A percentile compares a stretch with the other conserved stretches of the same genome.
phyloP scores from a whole-genome alignment of 192 early-diverging fungal species.

The Tieghemiomyces parasiticus region DNA sequence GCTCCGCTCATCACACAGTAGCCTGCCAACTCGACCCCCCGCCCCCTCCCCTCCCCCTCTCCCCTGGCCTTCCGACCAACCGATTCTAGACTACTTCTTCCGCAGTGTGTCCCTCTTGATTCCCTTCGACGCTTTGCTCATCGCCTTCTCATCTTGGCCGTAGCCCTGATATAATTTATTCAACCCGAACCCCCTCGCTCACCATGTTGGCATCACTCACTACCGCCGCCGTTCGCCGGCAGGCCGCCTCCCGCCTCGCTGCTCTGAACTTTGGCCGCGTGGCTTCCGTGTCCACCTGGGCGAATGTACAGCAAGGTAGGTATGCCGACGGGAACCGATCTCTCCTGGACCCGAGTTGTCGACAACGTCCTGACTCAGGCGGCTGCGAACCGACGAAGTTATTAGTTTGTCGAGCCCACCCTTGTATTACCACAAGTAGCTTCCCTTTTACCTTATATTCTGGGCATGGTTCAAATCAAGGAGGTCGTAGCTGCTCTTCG shows the following conservation, averaged over 20 bases:
- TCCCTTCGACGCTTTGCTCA: no score
- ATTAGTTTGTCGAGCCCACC: slow-evolving; percentile 10
- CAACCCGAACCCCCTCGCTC: no score
- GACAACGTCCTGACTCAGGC: not conserved
- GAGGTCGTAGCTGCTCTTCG: no score
- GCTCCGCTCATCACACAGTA: no score
- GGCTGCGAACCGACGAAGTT: not conserved
- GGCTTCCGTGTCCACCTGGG: slow-evolving; percentile 34
- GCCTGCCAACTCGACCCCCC: no score
- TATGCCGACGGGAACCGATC: not conserved
- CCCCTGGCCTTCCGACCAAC: no score
- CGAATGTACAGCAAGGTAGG: slow-evolving; percentile 39
- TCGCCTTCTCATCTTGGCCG: no score
- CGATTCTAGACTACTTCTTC: no score
- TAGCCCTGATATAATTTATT: no score
- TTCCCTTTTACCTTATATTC: not conserved
- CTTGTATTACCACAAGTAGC: slow-evolving; percentile 7
- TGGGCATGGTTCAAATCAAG: no score
- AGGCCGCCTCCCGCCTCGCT: slow-evolving; percentile 20
- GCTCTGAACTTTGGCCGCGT: slow-evolving; percentile 19
- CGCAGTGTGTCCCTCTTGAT: no score
- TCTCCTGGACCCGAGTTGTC: not conserved
- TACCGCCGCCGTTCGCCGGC: slow-evolving; percentile 17
- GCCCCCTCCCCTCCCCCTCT: no score
- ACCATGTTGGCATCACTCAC: slow-evolving; percentile 21